Conservation (phyloP, 108 stramenopile species). For the Mediolabrus comicus region DNA sequence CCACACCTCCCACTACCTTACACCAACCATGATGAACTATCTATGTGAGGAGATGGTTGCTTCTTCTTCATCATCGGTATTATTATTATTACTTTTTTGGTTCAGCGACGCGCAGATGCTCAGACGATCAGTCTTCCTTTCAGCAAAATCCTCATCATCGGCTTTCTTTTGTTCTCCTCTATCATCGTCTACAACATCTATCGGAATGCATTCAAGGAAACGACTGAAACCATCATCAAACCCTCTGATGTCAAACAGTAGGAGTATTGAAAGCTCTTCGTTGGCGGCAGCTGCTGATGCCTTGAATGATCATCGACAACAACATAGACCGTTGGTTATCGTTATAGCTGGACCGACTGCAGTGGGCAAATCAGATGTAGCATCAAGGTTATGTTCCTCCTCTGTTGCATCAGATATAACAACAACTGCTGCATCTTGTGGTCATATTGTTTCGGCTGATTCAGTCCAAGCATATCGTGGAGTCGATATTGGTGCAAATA, state of each 20-base stretch:
- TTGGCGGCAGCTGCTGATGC: background rate
- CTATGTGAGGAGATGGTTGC: no score
- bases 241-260: background rate
- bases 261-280: background rate
- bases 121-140: background rate
- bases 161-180: background rate
- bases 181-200: background rate
- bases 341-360: conserved; percentile 92
- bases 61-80: no score
- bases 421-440: conserved; percentile 7
- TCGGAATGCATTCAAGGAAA: background rate
- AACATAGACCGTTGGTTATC: conserved; percentile 54
- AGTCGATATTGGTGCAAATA: conserved; percentile 93
- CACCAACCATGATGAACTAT: no score
- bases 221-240: background rate
- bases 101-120: background rate
- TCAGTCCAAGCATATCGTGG: conserved; percentile 92
- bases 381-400: conserved; percentile 68
- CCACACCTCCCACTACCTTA: no score
- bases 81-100: background rate
- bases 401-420: conserved; percentile 30
- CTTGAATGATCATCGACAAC: background rate
- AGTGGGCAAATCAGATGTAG: conserved; percentile 90
- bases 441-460: conserved; percentile 90
- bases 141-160: background rate